Evolutionary conservation across 805 yeast species (phyloP).

Genomic region (Schwanniomyces yamadae): DNA sequence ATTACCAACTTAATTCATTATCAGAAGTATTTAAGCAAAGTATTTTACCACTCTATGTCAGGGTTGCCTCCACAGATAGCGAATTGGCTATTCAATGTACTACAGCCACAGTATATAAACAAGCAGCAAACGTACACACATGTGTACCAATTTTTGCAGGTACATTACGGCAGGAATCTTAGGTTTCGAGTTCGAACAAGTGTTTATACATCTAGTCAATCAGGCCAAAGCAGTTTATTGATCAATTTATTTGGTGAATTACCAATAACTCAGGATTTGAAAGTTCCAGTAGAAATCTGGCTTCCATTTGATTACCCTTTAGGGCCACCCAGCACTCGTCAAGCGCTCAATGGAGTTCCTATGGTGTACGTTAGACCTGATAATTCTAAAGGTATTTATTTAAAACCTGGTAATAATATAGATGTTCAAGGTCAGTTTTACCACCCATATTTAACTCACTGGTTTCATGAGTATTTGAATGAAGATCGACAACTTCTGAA

Average conservation of each 20-base stretch:
- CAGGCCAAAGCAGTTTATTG: constrained; percentile 60
- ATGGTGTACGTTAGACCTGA: constrained; percentile 60
- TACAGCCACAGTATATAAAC: constrained; percentile 55
- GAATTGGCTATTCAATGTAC: constrained; percentile 41
- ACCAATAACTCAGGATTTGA: constrained; percentile 24
- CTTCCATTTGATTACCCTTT: constrained; percentile 70
- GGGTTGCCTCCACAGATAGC: constrained; percentile 31
- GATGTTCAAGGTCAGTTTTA: constrained; percentile 72
- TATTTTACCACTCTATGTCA: constrained; percentile 13
- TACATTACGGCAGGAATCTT: constrained; percentile 33
- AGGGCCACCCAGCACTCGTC: constrained; percentile 7
- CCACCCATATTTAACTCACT: constrained; percentile 63
- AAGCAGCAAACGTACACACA: constrained; percentile 65
- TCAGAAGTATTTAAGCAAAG: too few species aligned
- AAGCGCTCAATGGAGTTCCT: constrained; percentile 50
- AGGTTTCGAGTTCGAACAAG: constrained; percentile 69
- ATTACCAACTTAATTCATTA: too few species aligned
- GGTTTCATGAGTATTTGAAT: constrained; percentile 38
- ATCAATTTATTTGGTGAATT: constrained; percentile 64
- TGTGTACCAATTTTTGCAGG: constrained; percentile 50
- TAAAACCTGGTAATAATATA: constrained; percentile 62
- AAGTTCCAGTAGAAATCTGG: constrained; percentile 68
- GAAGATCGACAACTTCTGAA: constrained; percentile 1
- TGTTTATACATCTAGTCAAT: constrained; percentile 44
- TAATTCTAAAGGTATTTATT: constrained; percentile 33